Evolutionary conservation across 495 filamentous ascomycete species (phyloP).

Genomic region (Penicillium argentinense): DNA sequence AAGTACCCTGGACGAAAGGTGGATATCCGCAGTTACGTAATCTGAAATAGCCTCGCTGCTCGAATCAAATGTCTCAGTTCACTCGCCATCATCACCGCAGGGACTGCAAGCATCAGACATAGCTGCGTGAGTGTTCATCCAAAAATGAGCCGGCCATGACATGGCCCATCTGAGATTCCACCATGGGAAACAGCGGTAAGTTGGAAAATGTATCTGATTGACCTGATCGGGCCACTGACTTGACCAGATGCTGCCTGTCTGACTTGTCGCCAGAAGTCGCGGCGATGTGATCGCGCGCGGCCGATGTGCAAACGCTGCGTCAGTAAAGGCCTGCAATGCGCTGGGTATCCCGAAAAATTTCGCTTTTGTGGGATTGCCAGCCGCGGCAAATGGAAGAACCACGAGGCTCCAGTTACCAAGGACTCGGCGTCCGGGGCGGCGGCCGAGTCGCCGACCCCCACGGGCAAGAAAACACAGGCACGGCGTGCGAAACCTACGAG

Average conservation of each 20-base stretch:
- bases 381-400: conserved; percentile 38
- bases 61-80: no score
- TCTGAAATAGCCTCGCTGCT: no score
- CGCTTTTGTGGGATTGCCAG: conserved; percentile 40
- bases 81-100: no score
- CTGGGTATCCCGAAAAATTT: conserved; percentile 42
- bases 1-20: no score
- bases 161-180: not conserved
- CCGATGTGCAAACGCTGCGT: conserved; percentile 21
- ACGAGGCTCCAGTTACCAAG: conserved; percentile 4
- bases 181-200: not conserved
- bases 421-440: not conserved
- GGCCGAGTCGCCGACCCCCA: not conserved
- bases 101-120: no score
- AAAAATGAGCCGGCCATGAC: not conserved
- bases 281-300: conserved; percentile 22
- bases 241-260: conserved; percentile 19
- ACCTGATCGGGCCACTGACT: not conserved
- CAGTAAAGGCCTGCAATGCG: conserved; percentile 25
- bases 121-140: no score
- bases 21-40: no score
- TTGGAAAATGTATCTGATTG: not conserved
- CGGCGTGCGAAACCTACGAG: no score
- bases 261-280: conserved; percentile 24
- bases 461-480: not conserved